A percentile compares a stretch with the other conserved stretches of the same genome.
Conservation (phyloP, 2,329 filamentous ascomycete genomes). For the Fusarium austroafricanum region DNA sequence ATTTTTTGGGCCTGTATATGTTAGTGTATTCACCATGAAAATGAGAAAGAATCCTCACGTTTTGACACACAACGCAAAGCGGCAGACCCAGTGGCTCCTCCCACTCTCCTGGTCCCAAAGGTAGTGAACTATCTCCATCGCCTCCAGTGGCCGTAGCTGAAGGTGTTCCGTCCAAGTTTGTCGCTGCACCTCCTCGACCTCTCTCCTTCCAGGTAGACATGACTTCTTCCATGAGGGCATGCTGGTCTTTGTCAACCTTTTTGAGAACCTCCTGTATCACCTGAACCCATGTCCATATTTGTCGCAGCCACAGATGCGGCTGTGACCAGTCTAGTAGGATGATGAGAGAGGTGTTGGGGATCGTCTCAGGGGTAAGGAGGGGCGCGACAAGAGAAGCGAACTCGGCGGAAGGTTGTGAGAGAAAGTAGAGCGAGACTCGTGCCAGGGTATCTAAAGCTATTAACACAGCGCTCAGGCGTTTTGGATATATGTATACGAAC, state of each 20-base stretch:
- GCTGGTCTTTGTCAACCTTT: constrained; percentile 79
- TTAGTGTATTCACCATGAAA: constrained; percentile 38
- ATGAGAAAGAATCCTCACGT: constrained; percentile 66
- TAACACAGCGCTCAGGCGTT: constrained; percentile 21
- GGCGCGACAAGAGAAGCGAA: constrained; percentile 87
- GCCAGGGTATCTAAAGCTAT: constrained; percentile 82
- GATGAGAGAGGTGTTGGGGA: constrained; percentile 87
- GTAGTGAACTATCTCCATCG: constrained; percentile 77
- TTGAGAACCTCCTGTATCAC: constrained; percentile 82
- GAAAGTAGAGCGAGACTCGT: constrained; percentile 87
- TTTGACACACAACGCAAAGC: constrained; percentile 94
- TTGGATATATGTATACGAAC: constrained; percentile 56
- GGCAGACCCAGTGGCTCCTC: constrained; percentile 89
- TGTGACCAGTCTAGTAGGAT: constrained; percentile 96
- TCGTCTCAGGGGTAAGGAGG: constrained; percentile 83
- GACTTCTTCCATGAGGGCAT: constrained; percentile 86
- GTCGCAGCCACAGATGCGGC: constrained; percentile 91
- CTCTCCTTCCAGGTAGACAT: constrained; percentile 84
- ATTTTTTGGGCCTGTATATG: constrained; percentile 80
- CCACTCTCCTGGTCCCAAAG: constrained; percentile 90
- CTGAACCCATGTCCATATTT: constrained; percentile 89
- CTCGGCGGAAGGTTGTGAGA: constrained; percentile 84
- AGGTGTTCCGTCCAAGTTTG: constrained; percentile 71
- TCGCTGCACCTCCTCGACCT: constrained; percentile 72
- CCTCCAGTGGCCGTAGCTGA: constrained; percentile 63